Base-by-base conservation (phyloP, 805 yeast species). In the Candida succiphila region DNA sequence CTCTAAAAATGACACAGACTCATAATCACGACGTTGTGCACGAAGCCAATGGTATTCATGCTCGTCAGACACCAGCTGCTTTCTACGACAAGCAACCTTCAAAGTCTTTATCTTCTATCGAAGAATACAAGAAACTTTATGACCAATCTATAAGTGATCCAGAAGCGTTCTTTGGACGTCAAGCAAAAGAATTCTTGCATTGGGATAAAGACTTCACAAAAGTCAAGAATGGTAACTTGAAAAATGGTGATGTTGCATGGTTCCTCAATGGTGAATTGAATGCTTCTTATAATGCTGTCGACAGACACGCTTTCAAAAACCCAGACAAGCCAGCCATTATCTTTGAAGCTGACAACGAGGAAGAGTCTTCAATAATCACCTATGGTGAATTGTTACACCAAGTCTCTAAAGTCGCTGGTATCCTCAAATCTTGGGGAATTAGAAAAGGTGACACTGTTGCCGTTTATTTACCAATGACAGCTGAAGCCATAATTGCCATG, bases 381-480 rank as follows among this genome's bases (percentile, higher is more conserved):
- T 89, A 80, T 58, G 87, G 85, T 39, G 92, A 89, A 63, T 72
- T 89, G 46, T 70, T 89, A 51, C 73, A 77, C 51, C 78, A 85
- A 45, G 96, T 89, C 29, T 78, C 82, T 44, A 78, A 81, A 52
- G 77, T 87, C 47, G 95, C 97, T 10, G 88, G 82, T 46, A 80
- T 85, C 28, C 71, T 92, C 55, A 65, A 71, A 42, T 69, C 78
- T 37, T 77, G 87, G 73, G 98, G 98, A 37, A 89, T 89, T 46
- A 65, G 69, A 46, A 84, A 85, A 60, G 98, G 98, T 53, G 98
- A 89, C 54, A 83, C 94, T 19, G 97, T 89, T 37, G 97, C 96
- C 32, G 83, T 89, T 38, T 89, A 89, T 61, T 65, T 89, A 56
- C 98, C 98, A 52, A 89, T 92, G 98, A 88, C 88, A 40, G 94